A percentile compares a stretch with the other conserved stretches of the same genome.
Evolutionary conservation across 306 rosid species (phyloP).

Genomic region (Elaeagnus macrophylla): DNA sequence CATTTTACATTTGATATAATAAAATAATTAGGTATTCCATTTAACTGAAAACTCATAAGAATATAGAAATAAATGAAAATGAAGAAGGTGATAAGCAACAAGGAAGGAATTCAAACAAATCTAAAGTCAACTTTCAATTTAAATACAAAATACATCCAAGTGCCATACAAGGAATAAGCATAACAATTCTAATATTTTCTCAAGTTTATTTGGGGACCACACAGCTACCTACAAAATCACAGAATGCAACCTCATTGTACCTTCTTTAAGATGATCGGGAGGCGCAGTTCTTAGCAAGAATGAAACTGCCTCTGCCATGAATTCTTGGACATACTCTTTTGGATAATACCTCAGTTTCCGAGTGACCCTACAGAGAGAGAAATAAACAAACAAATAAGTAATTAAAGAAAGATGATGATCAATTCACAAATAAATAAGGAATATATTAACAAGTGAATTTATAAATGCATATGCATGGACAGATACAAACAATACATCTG

Average conservation of each 20-base stretch:
- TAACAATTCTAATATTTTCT: not conserved
- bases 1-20: no score
- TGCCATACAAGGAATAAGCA: no score
- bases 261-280: constrained; percentile 59
- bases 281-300: constrained; percentile 75
- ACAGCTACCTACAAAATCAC: not conserved
- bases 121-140: no score
- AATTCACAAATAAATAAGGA: not conserved
- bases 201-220: not conserved
- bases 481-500: no score
- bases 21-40: no score
- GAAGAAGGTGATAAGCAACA: no score
- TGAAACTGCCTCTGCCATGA: constrained; percentile 77
- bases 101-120: no score
- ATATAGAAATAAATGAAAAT: no score
- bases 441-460: not conserved
- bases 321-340: constrained; percentile 65
- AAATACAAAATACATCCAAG: no score
- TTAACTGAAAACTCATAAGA: no score
- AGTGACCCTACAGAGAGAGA: constrained; percentile 49
- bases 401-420: not conserved
- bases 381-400: constrained; percentile 1
- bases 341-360: constrained; percentile 63
- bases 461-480: no score
- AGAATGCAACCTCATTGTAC: constrained; percentile 28